These are phyloP conservation scores for Mycena olivaceomarginata DNA, from an alignment of 768 basidiomycete genomes.

Conservation along the genomic window DNA sequence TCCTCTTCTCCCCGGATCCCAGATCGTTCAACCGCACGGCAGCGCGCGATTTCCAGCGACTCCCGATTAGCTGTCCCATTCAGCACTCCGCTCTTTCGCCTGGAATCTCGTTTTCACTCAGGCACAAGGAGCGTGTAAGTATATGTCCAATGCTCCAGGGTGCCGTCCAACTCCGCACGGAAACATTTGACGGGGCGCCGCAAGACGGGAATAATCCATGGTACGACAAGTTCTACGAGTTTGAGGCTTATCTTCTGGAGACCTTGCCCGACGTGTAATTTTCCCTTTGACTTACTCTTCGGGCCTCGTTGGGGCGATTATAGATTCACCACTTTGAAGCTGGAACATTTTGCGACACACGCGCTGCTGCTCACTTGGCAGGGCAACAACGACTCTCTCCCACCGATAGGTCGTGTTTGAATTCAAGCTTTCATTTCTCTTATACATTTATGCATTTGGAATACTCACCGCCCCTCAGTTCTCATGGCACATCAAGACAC, in stretches of 20 bases:
- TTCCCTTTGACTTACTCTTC: neutral
- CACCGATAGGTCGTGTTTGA: conserved; percentile 60
- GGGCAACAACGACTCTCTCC: conserved; percentile 65
- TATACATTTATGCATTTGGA: neutral
- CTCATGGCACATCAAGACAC: conserved; percentile 59
- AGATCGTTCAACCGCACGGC: neutral
- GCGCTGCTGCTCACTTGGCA: conserved; percentile 76
- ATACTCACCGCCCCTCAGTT: neutral
- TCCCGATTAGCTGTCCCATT: neutral
- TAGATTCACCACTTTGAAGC: conserved; percentile 23
- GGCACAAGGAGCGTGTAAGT: neutral
- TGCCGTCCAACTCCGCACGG: conserved; percentile 58
- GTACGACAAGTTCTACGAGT: conserved; percentile 60
- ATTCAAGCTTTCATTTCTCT: neutral
- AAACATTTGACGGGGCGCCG: conserved; percentile 66
- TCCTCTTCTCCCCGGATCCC: neutral
- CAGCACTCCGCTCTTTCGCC: neutral
- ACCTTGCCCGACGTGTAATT: conserved; percentile 73
- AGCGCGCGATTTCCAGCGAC: conserved; percentile 1
- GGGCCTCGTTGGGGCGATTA: too few species aligned
- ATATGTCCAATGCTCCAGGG: conserved; percentile 48
- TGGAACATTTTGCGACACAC: conserved; percentile 70
- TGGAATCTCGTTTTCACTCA: neutral
- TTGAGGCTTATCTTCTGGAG: conserved; percentile 60
- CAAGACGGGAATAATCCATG: conserved; percentile 63